Base-by-base conservation (phyloP, 768 basidiomycete genomes). In the Candolleomyces efflorescens region DNA sequence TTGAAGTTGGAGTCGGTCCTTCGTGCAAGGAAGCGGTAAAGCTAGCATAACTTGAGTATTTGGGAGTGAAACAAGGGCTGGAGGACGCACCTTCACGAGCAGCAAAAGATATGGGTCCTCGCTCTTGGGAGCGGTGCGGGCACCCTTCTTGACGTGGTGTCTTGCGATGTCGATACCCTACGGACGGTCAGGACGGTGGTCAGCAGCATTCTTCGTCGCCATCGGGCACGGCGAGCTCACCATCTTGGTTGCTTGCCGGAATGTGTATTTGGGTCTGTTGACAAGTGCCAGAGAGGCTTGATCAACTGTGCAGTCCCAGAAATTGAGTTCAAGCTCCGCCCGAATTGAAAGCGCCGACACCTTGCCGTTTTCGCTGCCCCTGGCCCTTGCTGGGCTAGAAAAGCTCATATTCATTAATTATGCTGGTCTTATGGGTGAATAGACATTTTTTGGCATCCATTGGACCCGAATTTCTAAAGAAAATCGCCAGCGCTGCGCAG, bases 141-240 rank as follows among this genome's bases (percentile, higher is more conserved):
- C 79, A 66, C 94, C 86, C 85, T 97, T 98, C 88, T 91, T 96
- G 87, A 97, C 95, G 87, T 99, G 96, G 83, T 98, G 96, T 76
- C 82, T 79, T 74, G 82, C 82, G 77, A 98, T 85, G 79, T 97
- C 94, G 77, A 97, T 96, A 88, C 94, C 94, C 94, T 92, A 71
- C 13, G 39, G 47, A 59, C 17, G 23, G n/a, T 45, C n/a, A 64
- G 22, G 53, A 47, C 18, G 43, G 70, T 47, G 65, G 53, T 64
- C 55, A 66, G 51, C 37, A 50, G 6, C 32, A 18, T 26, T 22
- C 47, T 32, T 53, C 51, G 53, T 65, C 49, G 63, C 60, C 67
- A 62, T 64, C 65, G 64, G 54, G 59, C 63, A 80, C 75, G 69
- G 68, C 74, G 80, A 76, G 77, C 88, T 87, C 82, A 90, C 89